phyloP scores from a whole-genome alignment of 495 filamentous ascomycete species.

The Trichoderma erinaceum region DNA sequence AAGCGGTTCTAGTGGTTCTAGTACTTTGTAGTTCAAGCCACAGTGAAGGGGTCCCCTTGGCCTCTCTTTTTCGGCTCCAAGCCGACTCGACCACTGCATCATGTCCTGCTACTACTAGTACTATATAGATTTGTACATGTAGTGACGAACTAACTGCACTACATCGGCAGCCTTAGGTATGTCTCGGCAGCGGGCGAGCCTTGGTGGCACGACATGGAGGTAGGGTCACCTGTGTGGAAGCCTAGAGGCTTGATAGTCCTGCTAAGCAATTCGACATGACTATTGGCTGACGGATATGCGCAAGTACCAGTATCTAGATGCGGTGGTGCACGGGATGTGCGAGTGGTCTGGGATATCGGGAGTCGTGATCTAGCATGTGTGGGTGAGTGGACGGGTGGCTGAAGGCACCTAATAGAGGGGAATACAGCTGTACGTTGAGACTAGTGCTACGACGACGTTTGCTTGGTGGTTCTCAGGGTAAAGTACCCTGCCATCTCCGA shows the following conservation, averaged over 20 bases:
- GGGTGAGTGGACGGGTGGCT: not conserved
- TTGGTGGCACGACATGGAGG: slow-evolving; percentile 3
- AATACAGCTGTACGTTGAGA: not conserved
- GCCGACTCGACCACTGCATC: not conserved
- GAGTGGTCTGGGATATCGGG: no score
- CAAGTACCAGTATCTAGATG: not conserved
- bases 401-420: not conserved
- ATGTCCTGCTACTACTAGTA: not conserved
- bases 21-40: not conserved
- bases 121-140: not conserved
- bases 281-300: not conserved
- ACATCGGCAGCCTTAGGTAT: not conserved
- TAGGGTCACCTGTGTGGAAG: not conserved
- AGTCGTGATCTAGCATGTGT: not conserved
- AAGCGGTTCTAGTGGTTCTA: no score
- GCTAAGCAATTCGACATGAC: not conserved
- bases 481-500: not conserved
- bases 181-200: not conserved
- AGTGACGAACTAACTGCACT: not conserved
- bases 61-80: not conserved
- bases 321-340: not conserved
- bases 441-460: not conserved
- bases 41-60: not conserved
- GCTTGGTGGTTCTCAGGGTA: not conserved
- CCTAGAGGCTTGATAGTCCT: not conserved